Percentiles rank a stretch among this genome's conserved stretches.
phyloP scores from a whole-genome alignment of 768 basidiomycete species.

The Leccinum imitatum region DNA sequence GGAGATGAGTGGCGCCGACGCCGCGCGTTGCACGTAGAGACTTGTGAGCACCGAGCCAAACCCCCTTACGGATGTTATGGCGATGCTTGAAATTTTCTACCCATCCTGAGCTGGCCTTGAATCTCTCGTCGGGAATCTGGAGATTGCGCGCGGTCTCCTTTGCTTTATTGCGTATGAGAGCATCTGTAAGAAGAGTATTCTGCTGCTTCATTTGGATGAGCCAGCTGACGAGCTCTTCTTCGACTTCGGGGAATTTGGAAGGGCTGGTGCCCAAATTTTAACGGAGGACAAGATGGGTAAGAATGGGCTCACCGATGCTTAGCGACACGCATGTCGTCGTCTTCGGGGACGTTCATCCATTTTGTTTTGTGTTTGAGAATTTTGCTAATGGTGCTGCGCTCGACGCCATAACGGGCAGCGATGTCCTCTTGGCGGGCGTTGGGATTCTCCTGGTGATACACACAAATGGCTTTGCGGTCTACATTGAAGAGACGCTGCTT shows the following conservation, averaged over 20 bases:
- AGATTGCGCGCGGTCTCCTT: constrained; percentile 59
- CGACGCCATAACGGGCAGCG: constrained; percentile 70
- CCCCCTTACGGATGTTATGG: constrained; percentile 68
- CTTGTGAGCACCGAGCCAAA: constrained; percentile 47
- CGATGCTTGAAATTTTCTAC: constrained; percentile 90
- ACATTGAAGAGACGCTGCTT: constrained; percentile 75
- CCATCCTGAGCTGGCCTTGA: constrained; percentile 93
- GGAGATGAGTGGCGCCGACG: constrained; percentile 32
- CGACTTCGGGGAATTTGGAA: constrained; percentile 80
- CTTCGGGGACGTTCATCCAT: constrained; percentile 70
- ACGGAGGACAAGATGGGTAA: constrained; percentile 6
- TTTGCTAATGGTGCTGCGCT: constrained; percentile 93
- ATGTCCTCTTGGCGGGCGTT: constrained; percentile 83
- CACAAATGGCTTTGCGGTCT: constrained; percentile 75
- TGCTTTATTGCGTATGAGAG: constrained; percentile 61
- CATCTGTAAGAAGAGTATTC: constrained; percentile 59
- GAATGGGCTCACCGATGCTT: constrained; percentile 58
- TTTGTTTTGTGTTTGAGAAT: constrained; percentile 82
- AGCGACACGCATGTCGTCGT: constrained; percentile 57
- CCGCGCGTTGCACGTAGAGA: constrained; percentile 33
- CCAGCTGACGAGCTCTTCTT: constrained; percentile 60
- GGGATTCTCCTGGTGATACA: constrained; percentile 61
- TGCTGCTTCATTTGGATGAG: constrained; percentile 53
- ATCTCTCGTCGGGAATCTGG: constrained; percentile 63
- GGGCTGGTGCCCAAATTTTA: constrained; percentile 44